A percentile compares a stretch with the other conserved stretches of the same genome.
Evolutionary conservation across 768 basidiomycete genomes (phyloP).

Genomic region (Podaxis sp.): DNA sequence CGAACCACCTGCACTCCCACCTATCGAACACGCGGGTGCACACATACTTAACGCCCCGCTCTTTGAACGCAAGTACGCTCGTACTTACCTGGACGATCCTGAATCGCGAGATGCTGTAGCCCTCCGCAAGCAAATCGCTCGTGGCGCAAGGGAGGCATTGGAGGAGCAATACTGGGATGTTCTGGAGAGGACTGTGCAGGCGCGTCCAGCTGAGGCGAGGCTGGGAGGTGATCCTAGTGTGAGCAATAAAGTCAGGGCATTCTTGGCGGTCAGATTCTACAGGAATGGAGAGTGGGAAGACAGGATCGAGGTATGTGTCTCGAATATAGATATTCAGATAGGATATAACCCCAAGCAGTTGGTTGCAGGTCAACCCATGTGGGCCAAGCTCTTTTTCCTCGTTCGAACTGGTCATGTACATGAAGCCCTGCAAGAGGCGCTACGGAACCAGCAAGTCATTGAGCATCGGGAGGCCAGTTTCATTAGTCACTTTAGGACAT

Average conservation of each 20-base stretch:
- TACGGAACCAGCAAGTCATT: slow-evolving; percentile 63
- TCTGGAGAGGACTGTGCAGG: slow-evolving; percentile 77
- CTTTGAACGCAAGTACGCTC: slow-evolving; percentile 79
- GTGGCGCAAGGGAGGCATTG: slow-evolving; percentile 73
- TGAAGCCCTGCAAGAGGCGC: slow-evolving; percentile 78
- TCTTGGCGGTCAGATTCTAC: slow-evolving; percentile 76
- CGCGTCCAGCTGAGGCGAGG: slow-evolving; percentile 76
- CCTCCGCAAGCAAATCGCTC: slow-evolving; percentile 69
- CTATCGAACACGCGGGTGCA: slow-evolving; percentile 73
- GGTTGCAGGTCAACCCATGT: slow-evolving; percentile 82
- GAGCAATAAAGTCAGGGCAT: slow-evolving; percentile 86
- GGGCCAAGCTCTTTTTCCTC: slow-evolving; percentile 93
- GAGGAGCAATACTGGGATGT: slow-evolving; percentile 89
- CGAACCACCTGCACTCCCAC: slow-evolving; percentile 73
- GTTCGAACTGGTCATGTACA: slow-evolving; percentile 78
- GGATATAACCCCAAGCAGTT: slow-evolving; percentile 38
- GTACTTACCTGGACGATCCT: slow-evolving; percentile 65
- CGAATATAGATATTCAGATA: neutral
- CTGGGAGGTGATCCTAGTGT: slow-evolving; percentile 91
- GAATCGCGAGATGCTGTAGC: slow-evolving; percentile 62
- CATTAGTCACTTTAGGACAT: slow-evolving; percentile 74
- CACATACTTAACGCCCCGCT: slow-evolving; percentile 79
- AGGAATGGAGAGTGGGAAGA: slow-evolving; percentile 83
- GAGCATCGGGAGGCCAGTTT: slow-evolving; percentile 81
- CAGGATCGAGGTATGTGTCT: slow-evolving; percentile 70